Evolutionary conservation across 768 basidiomycete species (phyloP).

Genomic region (Hirschioporus abietinus): DNA sequence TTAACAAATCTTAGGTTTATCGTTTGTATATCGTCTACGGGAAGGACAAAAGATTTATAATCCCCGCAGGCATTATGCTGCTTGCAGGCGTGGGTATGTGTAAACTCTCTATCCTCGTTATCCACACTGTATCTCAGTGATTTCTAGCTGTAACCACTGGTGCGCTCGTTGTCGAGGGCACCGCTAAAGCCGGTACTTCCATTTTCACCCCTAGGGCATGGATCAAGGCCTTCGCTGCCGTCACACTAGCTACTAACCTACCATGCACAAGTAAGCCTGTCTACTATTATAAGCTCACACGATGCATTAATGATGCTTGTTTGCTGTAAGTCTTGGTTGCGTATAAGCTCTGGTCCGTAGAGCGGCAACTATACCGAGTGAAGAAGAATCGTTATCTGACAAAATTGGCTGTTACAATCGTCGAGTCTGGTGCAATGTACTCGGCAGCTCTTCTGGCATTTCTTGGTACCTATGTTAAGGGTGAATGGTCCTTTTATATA

Average conservation of each 20-base stretch:
- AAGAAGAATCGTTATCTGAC: not conserved
- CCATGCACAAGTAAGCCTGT: not conserved
- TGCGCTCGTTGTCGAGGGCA: not conserved
- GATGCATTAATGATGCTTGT: too few species aligned
- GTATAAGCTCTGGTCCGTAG: not conserved
- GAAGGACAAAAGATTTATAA: not conserved
- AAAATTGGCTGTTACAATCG: conserved; percentile 6
- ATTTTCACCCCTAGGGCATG: not conserved
- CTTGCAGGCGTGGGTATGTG: not conserved
- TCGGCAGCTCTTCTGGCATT: not conserved
- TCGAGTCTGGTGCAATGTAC: conserved; percentile 10
- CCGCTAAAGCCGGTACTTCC: not conserved
- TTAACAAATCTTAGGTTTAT: not conserved
- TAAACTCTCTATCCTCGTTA: not conserved
- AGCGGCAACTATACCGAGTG: not conserved
- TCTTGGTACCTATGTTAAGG: not conserved
- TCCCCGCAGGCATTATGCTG: not conserved
- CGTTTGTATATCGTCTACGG: not conserved
- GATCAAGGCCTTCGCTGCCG: not conserved
- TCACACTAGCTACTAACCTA: not conserved
- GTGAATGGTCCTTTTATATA: not conserved
- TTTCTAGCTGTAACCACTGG: not conserved
- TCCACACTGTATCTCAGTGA: not conserved
- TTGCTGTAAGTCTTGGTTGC: not conserved
- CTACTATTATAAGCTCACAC: too few species aligned